Evolutionary conservation across 768 basidiomycete genomes (phyloP).

Genomic region (Trametes cinnabarina): DNA sequence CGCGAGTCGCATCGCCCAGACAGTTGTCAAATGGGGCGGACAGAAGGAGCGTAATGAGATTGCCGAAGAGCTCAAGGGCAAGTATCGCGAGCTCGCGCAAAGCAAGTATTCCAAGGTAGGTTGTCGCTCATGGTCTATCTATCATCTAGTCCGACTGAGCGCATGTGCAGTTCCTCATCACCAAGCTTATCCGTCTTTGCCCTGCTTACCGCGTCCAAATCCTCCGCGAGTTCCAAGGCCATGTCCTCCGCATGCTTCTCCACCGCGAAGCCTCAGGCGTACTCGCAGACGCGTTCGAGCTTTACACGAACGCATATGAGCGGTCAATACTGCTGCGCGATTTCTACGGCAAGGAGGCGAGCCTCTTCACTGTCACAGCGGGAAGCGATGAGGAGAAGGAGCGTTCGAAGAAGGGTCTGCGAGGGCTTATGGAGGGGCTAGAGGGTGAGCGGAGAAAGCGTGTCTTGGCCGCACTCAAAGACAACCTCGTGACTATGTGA

Average conservation of each 20-base stretch:
- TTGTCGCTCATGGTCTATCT: too few species aligned
- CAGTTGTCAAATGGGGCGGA: constrained; percentile 77
- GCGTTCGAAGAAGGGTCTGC: constrained; percentile 61
- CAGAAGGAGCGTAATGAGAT: constrained; percentile 75
- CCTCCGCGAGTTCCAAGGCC: constrained; percentile 72
- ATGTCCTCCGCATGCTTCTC: constrained; percentile 72
- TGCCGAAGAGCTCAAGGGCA: constrained; percentile 79
- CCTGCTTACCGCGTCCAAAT: constrained; percentile 74
- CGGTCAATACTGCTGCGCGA: constrained; percentile 77
- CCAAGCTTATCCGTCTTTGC: constrained; percentile 75
- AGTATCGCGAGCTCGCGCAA: constrained; percentile 73
- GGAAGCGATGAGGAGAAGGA: constrained; percentile 65
- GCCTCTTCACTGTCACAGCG: constrained; percentile 60
- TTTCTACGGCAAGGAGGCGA: constrained; percentile 88
- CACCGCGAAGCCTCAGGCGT: constrained; percentile 84
- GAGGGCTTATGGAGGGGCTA: constrained; percentile 61
- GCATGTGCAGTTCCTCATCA: constrained; percentile 65
- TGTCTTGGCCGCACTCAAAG: constrained; percentile 66
- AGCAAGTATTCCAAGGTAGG: constrained; percentile 87
- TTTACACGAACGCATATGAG: constrained; percentile 84
- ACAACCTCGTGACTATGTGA: constrained; percentile 73
- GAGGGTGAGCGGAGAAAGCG: constrained; percentile 66
- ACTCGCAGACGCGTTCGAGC: constrained; percentile 85
- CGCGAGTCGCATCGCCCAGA: constrained; percentile 83
- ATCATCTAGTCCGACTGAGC: too few species aligned